Conservation (phyloP, 352 stramenopile species). For the Globisporangium splendens region DNA sequence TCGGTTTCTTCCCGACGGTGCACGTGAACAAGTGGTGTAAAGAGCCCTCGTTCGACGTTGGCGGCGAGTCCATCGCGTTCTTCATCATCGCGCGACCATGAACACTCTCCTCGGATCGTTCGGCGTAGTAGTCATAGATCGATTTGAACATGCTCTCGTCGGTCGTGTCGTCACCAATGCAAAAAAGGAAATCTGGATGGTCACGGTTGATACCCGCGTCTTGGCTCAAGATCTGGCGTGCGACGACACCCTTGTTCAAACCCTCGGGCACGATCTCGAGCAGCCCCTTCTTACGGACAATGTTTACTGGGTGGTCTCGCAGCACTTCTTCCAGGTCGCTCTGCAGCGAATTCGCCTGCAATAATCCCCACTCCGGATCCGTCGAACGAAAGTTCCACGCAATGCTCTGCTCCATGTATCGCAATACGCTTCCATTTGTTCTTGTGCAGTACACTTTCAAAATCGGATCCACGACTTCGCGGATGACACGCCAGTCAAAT, state of each 20-base stretch:
- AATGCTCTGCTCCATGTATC: slow-evolving; percentile 92
- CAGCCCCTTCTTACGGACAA: slow-evolving; percentile 89
- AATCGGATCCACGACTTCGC: slow-evolving; percentile 90
- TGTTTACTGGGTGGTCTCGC: slow-evolving; percentile 64
- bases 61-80: slow-evolving; percentile 18
- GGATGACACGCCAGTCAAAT: slow-evolving; percentile 91
- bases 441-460: slow-evolving; percentile 94
- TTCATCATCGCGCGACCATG: slow-evolving; percentile 29
- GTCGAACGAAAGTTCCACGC: slow-evolving; percentile 97
- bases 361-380: slow-evolving; percentile 95
- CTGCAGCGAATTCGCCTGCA: slow-evolving; percentile 94
- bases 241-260: slow-evolving; percentile 95
- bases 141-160: slow-evolving; percentile 98
- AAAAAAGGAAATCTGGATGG: slow-evolving; percentile 95
- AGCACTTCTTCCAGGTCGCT: slow-evolving; percentile 79
- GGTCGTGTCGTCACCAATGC: slow-evolving; percentile 95
- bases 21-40: slow-evolving; percentile 89
- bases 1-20: slow-evolving; percentile 91
- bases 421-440: slow-evolving; percentile 94
- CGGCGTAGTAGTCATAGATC: slow-evolving; percentile 90
- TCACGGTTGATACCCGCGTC: slow-evolving; percentile 65
- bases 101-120: slow-evolving; percentile 80
- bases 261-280: slow-evolving; percentile 95
- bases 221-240: slow-evolving; percentile 93
- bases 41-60: slow-evolving; percentile 37